Conservation (phyloP, 805 yeast species). For the Babjeviella inositovora region DNA sequence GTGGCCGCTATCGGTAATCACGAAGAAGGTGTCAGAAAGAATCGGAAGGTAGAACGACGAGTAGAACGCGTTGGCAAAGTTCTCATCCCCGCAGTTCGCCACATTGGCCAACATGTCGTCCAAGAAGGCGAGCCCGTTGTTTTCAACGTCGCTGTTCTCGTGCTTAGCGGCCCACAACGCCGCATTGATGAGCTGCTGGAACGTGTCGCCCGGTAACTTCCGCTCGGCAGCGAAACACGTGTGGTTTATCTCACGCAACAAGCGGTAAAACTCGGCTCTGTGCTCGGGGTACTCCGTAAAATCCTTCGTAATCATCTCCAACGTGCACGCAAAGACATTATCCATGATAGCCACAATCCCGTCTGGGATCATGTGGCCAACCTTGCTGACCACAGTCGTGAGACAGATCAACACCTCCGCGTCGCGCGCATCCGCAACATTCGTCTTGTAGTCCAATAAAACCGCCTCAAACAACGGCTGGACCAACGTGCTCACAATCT, state of each 20-base stretch:
- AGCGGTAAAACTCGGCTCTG: conserved; percentile 87
- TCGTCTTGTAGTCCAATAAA: conserved; percentile 73
- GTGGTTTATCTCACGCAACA: conserved; percentile 73
- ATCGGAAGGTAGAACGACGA: conserved; percentile 80
- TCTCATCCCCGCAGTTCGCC: conserved; percentile 48
- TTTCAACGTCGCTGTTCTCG: conserved; percentile 93
- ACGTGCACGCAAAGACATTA: conserved; percentile 85
- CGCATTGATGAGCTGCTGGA: conserved; percentile 82
- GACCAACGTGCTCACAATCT: conserved; percentile 67
- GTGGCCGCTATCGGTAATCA: conserved; percentile 92
- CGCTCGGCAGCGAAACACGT: conserved; percentile 77
- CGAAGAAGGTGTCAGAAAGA: conserved; percentile 82
- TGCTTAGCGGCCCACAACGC: conserved; percentile 98
- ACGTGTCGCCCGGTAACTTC: conserved; percentile 82
- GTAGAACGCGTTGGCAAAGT: conserved; percentile 74
- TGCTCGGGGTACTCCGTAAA: conserved; percentile 96
- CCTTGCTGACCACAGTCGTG: conserved; percentile 76
- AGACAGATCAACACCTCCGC: conserved; percentile 94
- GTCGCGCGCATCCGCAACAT: conserved; percentile 94
- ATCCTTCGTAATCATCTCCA: conserved; percentile 90
- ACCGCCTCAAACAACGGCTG: conserved; percentile 76
- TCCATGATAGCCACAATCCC: conserved; percentile 80
- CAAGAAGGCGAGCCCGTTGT: conserved; percentile 73
- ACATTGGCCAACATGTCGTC: conserved; percentile 76
- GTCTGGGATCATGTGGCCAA: conserved; percentile 77